Percentiles rank a stretch among this genome's conserved stretches.
phyloP scores from a whole-genome alignment of 805 yeast species.

The Suhomyces xylopsoci region DNA sequence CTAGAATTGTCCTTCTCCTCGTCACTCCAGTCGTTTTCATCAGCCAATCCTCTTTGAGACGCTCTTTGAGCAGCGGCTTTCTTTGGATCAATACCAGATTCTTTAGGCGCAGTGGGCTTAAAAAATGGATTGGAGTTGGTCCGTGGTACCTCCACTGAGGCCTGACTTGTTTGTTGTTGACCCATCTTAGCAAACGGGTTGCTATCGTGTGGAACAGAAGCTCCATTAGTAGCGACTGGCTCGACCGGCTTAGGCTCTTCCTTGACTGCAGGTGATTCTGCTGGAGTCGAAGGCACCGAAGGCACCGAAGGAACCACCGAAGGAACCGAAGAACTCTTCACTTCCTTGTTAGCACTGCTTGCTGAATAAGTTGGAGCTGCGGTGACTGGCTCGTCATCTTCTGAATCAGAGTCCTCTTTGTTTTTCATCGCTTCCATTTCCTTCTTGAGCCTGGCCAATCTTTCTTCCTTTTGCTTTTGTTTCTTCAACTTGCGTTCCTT shows the following conservation, averaged over 20 bases:
- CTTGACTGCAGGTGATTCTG: slow-evolving; percentile 2
- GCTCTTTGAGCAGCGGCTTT: slow-evolving; percentile 69
- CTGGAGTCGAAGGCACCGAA: slow-evolving; percentile 5
- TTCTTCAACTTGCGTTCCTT: slow-evolving; percentile 46
- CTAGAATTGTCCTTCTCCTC: slow-evolving; percentile 38
- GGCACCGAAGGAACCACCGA: slow-evolving; percentile 5
- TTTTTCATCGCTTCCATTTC: slow-evolving; percentile 55
- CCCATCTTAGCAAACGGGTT: slow-evolving; percentile 49
- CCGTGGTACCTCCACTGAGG: slow-evolving; percentile 10
- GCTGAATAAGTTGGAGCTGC: slow-evolving; percentile 22
- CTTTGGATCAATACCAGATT: slow-evolving; percentile 45
- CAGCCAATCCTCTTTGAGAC: slow-evolving; percentile 58
- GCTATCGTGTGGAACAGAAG: slow-evolving; percentile 29
- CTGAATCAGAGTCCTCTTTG: slow-evolving; percentile 35
- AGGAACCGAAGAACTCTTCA: background rate
- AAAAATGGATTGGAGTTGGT: slow-evolving; percentile 55
- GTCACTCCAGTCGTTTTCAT: slow-evolving; percentile 49
- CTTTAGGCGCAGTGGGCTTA: slow-evolving; percentile 35
- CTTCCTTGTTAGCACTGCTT: slow-evolving; percentile 8
- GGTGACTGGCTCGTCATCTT: slow-evolving; percentile 20
- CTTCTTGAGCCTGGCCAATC: slow-evolving; percentile 53
- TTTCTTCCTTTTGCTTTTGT: slow-evolving; percentile 57
- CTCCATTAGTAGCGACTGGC: slow-evolving; percentile 7
- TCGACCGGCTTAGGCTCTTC: slow-evolving; percentile 6
- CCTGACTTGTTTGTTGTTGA: slow-evolving; percentile 6